Evolutionary conservation across 2,329 filamentous ascomycete genomes (phyloP), one percentile per base, ranked within the genome.

Genomic region (Fusarium multiceps): DNA sequence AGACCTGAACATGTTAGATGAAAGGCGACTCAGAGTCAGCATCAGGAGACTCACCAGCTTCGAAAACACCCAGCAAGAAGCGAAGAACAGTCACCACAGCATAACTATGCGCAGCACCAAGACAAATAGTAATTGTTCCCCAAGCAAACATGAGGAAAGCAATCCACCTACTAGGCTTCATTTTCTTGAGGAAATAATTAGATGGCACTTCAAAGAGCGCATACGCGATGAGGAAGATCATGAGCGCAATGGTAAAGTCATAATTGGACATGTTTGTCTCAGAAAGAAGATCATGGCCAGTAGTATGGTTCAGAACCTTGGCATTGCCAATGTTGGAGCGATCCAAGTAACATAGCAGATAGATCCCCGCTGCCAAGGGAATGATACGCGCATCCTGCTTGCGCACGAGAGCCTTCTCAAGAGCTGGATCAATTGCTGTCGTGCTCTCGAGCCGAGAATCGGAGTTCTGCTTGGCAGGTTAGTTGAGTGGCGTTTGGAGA

Each of bases 171-270:
- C 81, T 85, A 8, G 86, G 81, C 4, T 82, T 83, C 4, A 86
- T 75, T 11, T 78, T 80, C 53, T 85, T 84, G 11, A 87, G 81
- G 1, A 86, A 77, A 46, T 81, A 81, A 12, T 80, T 80, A 11
- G 82, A 80, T 1, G 83, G 82, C 30, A 83, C 81, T 56, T 85
- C 81, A 10, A 81, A 82, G 34, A 82, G 80, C 1, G 90, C 84
- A 76, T 95, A 95, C 2, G 90, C 71, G n/a, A 75, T 74, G 12
- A 75, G 70, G 25, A 75, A 75, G 4, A 75, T 69, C 47, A 78
- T 79, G 16, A 88, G 81, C 4, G 73, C 71, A 16, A 87, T 80
- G 76, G 91, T 91, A 77, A 90, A 92, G 74, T 90, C 83, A 21
- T 82, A 82, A 20, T 55, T 60, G 14, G 68, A 66, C 68, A 76